Percentiles rank a stretch among this genome's conserved stretches.
Conservation (phyloP, 2,329 filamentous ascomycete species). For the Fusarium udum region DNA sequence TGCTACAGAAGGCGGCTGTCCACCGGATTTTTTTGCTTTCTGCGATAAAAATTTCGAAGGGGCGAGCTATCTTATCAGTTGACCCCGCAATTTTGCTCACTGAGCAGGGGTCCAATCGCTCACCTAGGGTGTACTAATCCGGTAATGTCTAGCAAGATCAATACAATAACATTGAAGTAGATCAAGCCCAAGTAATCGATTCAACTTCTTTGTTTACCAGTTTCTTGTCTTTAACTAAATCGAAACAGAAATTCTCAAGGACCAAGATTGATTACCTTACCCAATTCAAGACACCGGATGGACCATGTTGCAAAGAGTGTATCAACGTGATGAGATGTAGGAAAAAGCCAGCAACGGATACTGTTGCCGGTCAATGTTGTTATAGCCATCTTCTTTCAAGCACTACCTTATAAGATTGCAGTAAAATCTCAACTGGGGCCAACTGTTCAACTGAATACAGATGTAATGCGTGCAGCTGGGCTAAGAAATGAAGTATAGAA, state of each 20-base stretch:
- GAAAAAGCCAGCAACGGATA: neutral
- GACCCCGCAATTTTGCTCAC: constrained; percentile 45
- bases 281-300: neutral
- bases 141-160: constrained; percentile 5
- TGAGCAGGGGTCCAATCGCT: constrained; percentile 25
- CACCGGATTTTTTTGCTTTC: constrained; percentile 44
- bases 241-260: neutral
- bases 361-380: neutral
- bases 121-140: constrained; percentile 21
- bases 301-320: neutral
- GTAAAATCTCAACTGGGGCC: neutral
- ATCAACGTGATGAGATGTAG: neutral
- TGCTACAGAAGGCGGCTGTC: constrained; percentile 34
- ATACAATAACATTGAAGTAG: neutral
- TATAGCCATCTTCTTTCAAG: neutral
- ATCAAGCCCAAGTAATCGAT: neutral
- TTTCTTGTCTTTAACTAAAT: neutral
- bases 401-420: neutral
- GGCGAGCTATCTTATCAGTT: constrained; percentile 19
- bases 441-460: neutral
- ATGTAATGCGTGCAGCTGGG: neutral
- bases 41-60: constrained; percentile 41
- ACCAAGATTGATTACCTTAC: neutral
- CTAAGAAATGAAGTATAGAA: neutral
- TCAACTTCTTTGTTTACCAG: neutral